These are phyloP conservation scores for Oryza nivara DNA, from an alignment of 176 grass and related monocot species.

Conservation along the genomic window DNA sequence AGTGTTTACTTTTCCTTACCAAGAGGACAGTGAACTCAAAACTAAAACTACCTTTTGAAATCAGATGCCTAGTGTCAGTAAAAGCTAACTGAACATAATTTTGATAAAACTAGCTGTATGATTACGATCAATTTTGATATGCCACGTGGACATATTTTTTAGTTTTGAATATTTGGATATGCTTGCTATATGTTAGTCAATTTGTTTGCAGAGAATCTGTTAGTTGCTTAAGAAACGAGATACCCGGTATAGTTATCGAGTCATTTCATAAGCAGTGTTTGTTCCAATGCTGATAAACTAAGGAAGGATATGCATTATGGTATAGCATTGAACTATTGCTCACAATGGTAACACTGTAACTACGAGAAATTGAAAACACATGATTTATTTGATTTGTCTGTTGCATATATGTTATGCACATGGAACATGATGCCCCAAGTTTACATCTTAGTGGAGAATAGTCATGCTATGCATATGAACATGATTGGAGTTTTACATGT, in stretches of 20 bases:
- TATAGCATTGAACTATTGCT: neutral
- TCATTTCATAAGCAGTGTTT: neutral
- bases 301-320: neutral
- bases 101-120: neutral
- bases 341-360: conserved; percentile 3
- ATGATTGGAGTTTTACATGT: neutral
- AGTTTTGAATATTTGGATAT: neutral
- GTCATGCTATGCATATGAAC: neutral
- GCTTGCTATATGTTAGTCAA: neutral
- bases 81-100: neutral
- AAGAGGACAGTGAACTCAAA: neutral
- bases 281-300: neutral
- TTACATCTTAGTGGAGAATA: conserved; percentile 7
- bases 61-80: neutral
- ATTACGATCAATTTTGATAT: conserved; percentile 3
- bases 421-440: neutral
- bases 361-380: neutral
- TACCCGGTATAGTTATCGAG: neutral
- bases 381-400: conserved; percentile 7
- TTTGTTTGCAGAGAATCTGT: conserved; percentile 1
- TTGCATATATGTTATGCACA: conserved; percentile 19
- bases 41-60: conserved; percentile 22
- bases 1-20: neutral
- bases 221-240: neutral
- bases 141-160: neutral